Conservation (phyloP, 2,329 filamentous ascomycete species). For the Ophiostoma quercus region DNA sequence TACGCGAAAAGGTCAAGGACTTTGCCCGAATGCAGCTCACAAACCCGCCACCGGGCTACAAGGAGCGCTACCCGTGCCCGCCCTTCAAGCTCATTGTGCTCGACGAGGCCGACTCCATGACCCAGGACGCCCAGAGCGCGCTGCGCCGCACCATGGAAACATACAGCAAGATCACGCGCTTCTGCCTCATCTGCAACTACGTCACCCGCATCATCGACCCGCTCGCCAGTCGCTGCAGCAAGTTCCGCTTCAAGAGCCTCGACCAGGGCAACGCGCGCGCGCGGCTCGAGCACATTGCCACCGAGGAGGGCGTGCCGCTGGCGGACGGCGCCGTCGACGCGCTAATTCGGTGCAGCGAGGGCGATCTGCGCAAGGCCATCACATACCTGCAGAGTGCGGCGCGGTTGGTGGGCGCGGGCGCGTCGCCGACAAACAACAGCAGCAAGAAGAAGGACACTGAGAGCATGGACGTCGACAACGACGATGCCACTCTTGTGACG, state of each 20-base stretch:
- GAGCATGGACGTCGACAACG: conserved; percentile 34
- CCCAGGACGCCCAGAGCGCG: conserved; percentile 92
- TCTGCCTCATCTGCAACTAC: conserved; percentile 98
- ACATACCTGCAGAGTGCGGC: conserved; percentile 96
- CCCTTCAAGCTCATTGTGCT: conserved; percentile 99
- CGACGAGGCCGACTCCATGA: conserved; percentile 98
- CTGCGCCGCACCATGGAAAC: conserved; percentile 96
- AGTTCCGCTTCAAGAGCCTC: conserved; percentile 95
- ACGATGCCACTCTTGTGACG: conserved; percentile 50
- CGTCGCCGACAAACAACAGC: conserved; percentile 32
- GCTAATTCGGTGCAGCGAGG: conserved; percentile 81
- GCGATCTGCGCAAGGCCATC: conserved; percentile 92
- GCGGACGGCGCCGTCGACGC: conserved; percentile 77
- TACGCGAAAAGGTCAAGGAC: conserved; percentile 96
- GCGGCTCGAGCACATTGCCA: conserved; percentile 76
- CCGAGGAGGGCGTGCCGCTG: conserved; percentile 67
- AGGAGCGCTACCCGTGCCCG: conserved; percentile 77
- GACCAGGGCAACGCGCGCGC: conserved; percentile 78
- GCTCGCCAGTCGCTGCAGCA: conserved; percentile 84
- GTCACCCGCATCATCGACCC: conserved; percentile 98
- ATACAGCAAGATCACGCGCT: conserved; percentile 91
- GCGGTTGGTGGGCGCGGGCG: conserved; percentile 67
- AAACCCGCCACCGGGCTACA: conserved; percentile 66
- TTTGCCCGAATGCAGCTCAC: conserved; percentile 94
- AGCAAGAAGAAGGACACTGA: conserved; percentile 13